Evolutionary conservation across 2,329 filamentous ascomycete species (phyloP).

Genomic region (Fusarium pseudograminearum): DNA sequence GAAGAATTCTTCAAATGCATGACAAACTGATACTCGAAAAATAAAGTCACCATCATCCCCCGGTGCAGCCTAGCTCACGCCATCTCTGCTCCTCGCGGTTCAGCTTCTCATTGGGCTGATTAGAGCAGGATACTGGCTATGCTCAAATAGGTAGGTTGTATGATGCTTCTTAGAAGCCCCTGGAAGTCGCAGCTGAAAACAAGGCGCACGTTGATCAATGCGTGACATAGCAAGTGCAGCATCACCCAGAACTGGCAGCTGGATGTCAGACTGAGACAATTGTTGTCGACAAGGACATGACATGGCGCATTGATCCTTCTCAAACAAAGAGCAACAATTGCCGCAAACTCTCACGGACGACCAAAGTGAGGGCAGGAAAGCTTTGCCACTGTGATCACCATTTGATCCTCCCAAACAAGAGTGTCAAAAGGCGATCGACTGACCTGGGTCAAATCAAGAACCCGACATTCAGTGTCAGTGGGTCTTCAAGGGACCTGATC

Average conservation of each 20-base stretch:
- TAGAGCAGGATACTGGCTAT: background rate
- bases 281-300: background rate
- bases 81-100: background rate
- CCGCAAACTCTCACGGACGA: slow-evolving; percentile 4
- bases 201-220: slow-evolving; percentile 31
- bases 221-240: slow-evolving; percentile 14
- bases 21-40: background rate
- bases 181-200: slow-evolving; percentile 29
- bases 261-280: slow-evolving; percentile 17
- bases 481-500: slow-evolving; percentile 1
- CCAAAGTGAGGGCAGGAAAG: background rate
- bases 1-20: slow-evolving; percentile 1
- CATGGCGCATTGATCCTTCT: background rate
- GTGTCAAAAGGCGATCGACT: slow-evolving; percentile 15
- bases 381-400: slow-evolving; percentile 26
- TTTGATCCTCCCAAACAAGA: slow-evolving; percentile 6
- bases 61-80: slow-evolving; percentile 9
- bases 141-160: slow-evolving; percentile 28
- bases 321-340: slow-evolving; percentile 9
- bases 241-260: slow-evolving; percentile 22
- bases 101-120: slow-evolving; percentile 6
- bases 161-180: slow-evolving; percentile 20
- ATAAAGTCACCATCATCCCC: background rate
- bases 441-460: slow-evolving; percentile 2
- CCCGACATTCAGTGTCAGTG: slow-evolving; percentile 6